phyloP scores from a whole-genome alignment of 768 basidiomycete species.

The Boletus patriciae region DNA sequence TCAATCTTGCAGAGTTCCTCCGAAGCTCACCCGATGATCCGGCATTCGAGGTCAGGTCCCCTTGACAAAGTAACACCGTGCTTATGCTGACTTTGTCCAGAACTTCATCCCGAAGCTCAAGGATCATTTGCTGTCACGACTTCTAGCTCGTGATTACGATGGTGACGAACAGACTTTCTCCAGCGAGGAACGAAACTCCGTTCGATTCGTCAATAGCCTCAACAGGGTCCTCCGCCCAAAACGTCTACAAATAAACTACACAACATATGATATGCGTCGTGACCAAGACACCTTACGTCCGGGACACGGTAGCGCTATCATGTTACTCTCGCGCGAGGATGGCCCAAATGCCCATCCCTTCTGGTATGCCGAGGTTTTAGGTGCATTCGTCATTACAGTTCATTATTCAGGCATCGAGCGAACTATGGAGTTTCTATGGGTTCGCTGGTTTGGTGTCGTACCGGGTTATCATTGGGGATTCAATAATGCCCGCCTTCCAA shows the following conservation, averaged over 20 bases:
- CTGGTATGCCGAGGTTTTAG: neutral
- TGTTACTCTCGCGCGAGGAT: slow-evolving; percentile 17
- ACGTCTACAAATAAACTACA: neutral
- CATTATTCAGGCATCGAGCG: neutral
- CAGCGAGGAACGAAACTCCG: too few species aligned
- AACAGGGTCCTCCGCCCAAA: neutral
- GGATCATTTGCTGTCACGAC: neutral
- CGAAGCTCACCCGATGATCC: neutral
- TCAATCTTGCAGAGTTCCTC: neutral
- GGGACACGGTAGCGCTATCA: slow-evolving; percentile 13
- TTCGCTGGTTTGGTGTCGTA: slow-evolving; percentile 25
- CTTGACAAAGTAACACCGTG: neutral
- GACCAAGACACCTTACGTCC: slow-evolving; percentile 23
- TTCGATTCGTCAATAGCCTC: too few species aligned
- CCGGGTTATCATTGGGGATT: slow-evolving; percentile 6
- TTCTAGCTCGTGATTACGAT: too few species aligned
- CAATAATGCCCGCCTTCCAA: slow-evolving; percentile 12
- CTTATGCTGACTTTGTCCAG: neutral
- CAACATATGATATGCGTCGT: too few species aligned
- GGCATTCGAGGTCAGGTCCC: neutral
- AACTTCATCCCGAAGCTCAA: neutral
- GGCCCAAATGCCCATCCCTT: too few species aligned
- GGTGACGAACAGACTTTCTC: too few species aligned
- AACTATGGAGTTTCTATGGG: slow-evolving; percentile 16
- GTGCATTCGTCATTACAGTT: slow-evolving; percentile 24